phyloP scores from a whole-genome alignment of 2,329 filamentous ascomycete species.

The Fusarium stilboides region DNA sequence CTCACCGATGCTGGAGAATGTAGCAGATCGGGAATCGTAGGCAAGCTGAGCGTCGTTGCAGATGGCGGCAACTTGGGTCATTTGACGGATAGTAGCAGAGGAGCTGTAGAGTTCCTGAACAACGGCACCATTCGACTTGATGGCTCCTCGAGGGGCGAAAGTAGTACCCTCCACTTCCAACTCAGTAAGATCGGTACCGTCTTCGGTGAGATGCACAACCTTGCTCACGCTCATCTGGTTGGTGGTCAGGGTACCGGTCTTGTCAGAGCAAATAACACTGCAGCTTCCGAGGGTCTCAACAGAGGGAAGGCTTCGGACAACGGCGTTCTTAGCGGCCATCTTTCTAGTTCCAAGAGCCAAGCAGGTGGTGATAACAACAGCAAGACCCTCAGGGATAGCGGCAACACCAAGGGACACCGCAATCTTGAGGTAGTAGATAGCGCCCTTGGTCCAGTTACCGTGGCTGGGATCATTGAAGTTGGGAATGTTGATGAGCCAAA shows the following conservation, averaged over 20 bases:
- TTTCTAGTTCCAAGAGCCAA: constrained; percentile 95
- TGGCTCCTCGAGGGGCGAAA: constrained; percentile 85
- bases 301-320: constrained; percentile 94
- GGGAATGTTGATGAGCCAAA: constrained; percentile 98
- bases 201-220: constrained; percentile 84
- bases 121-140: constrained; percentile 77
- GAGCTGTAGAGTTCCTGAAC: constrained; percentile 77
- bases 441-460: constrained; percentile 94
- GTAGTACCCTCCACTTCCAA: constrained; percentile 93
- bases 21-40: constrained; percentile 82
- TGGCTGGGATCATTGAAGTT: constrained; percentile 97
- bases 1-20: constrained; percentile 89
- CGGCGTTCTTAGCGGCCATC: constrained; percentile 98
- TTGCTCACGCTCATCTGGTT: constrained; percentile 99
- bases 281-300: constrained; percentile 99
- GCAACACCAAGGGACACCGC: constrained; percentile 98
- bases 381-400: constrained; percentile 96
- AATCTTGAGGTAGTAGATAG: constrained; percentile 99
- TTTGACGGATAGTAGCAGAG: constrained; percentile 84
- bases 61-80: constrained; percentile 79
- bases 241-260: constrained; percentile 97
- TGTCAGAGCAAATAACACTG: constrained; percentile 99
- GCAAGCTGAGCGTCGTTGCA: constrained; percentile 92
- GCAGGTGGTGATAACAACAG: constrained; percentile 99
- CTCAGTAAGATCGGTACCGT: constrained; percentile 83